These are phyloP conservation scores for Annona squamosa DNA, from an alignment of 164 flowering plant genomes.

Conservation along the genomic window DNA sequence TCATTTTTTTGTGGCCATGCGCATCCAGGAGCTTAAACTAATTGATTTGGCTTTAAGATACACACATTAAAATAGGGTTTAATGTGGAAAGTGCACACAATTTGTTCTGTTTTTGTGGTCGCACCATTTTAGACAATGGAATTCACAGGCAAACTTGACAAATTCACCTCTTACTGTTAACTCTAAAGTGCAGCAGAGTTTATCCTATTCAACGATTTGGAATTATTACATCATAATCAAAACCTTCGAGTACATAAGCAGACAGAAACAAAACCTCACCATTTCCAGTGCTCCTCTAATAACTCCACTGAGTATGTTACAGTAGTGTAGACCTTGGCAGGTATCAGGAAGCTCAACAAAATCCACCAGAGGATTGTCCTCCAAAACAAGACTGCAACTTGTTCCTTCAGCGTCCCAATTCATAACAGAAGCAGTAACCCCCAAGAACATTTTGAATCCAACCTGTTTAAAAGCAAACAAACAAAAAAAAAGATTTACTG, in stretches of 20 bases:
- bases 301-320: constrained; percentile 93
- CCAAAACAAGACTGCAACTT: constrained; percentile 78
- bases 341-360: constrained; percentile 99
- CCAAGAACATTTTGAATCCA: constrained; percentile 97
- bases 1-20: no score
- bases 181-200: not conserved
- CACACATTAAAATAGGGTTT: no score
- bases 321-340: constrained; percentile 89
- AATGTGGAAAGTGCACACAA: no score
- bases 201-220: not conserved
- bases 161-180: not conserved
- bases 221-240: not conserved
- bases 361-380: constrained; percentile 94
- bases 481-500: no score
- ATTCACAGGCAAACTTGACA: not conserved
- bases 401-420: constrained; percentile 97
- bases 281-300: constrained; percentile 94
- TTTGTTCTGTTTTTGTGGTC: no score
- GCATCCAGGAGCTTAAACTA: no score
- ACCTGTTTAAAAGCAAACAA: constrained; percentile 39
- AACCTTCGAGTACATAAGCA: not conserved
- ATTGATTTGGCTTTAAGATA: no score
- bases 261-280: constrained; percentile 43
- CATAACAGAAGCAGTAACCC: constrained; percentile 83
- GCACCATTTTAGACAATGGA: not conserved